These are phyloP conservation scores for Diaporthe citriasiana DNA, from an alignment of 2,329 filamentous ascomycete species.

Conservation along the genomic window DNA sequence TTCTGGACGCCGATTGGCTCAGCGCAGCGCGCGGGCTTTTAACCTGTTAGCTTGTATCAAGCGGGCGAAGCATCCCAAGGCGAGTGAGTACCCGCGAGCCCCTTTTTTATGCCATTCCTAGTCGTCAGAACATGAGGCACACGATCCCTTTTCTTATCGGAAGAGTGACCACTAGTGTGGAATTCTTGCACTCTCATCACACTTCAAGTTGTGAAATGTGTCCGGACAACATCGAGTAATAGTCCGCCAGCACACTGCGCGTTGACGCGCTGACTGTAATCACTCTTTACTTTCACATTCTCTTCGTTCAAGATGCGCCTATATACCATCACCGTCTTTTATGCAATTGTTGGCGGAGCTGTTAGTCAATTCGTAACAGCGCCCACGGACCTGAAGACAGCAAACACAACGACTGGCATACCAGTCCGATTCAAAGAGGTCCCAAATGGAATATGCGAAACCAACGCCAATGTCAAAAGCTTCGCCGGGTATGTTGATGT, in stretches of 20 bases:
- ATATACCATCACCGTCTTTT: background rate
- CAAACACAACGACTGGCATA: background rate
- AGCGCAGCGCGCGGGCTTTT: background rate
- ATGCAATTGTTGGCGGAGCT: background rate
- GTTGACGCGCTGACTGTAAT: background rate
- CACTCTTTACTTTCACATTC: background rate
- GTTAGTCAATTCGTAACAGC: background rate
- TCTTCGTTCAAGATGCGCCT: background rate
- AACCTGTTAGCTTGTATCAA: slow-evolving; percentile 10
- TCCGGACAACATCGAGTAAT: background rate
- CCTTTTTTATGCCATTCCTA: background rate
- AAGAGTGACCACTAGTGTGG: background rate
- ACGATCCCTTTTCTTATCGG: background rate
- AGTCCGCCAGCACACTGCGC: background rate
- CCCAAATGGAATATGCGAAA: slow-evolving; percentile 11
- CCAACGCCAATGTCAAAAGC: slow-evolving; percentile 14
- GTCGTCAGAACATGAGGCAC: background rate
- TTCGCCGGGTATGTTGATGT: slow-evolving; percentile 19
- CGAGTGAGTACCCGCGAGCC: slow-evolving; percentile 17
- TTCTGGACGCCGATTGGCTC: slow-evolving; percentile 9
- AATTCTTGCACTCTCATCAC: too few relatives aligned
- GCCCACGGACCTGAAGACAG: slow-evolving; percentile 10
- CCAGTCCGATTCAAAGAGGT: slow-evolving; percentile 20
- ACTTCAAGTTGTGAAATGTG: background rate
- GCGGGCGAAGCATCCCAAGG: slow-evolving; percentile 1